Evolutionary conservation across 129 eudicot genomes (phyloP).

Genomic region (Escallonia rubra): DNA sequence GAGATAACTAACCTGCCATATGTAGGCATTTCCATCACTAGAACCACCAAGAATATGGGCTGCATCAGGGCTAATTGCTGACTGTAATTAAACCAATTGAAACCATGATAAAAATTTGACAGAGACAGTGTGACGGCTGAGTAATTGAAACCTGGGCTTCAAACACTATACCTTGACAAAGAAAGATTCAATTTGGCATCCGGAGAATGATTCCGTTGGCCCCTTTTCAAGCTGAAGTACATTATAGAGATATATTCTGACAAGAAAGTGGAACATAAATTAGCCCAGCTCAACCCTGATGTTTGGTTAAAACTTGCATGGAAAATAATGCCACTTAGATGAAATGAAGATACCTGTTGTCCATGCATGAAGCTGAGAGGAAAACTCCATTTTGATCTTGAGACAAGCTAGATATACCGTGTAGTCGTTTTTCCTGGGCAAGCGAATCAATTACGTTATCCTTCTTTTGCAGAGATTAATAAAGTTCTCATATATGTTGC

Average conservation of each 20-base stretch:
- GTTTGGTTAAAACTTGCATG: background rate
- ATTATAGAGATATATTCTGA: slow-evolving; percentile 77
- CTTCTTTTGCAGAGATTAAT: background rate
- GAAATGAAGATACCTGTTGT: slow-evolving; percentile 55
- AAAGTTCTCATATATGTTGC: background rate
- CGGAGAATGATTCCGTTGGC: slow-evolving; percentile 58
- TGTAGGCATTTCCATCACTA: slow-evolving; percentile 81
- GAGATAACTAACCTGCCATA: slow-evolving; percentile 69
- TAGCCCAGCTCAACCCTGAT: background rate
- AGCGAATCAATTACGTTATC: background rate
- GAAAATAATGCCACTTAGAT: background rate
- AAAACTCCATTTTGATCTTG: slow-evolving; percentile 83
- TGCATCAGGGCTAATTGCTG: slow-evolving; percentile 90
- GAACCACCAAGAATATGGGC: slow-evolving; percentile 90
- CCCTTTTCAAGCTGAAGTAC: slow-evolving; percentile 76
- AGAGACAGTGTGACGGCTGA: background rate
- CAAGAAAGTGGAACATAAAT: slow-evolving; percentile 1
- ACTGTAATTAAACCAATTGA: slow-evolving; percentile 41
- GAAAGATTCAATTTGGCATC: slow-evolving; percentile 68
- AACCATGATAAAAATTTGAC: background rate
- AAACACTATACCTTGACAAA: slow-evolving; percentile 62
- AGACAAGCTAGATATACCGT: slow-evolving; percentile 90
- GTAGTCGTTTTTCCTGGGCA: slow-evolving; percentile 53
- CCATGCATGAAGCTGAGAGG: slow-evolving; percentile 89
- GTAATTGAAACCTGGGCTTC: background rate